Evolutionary conservation across 2,329 filamentous ascomycete genomes (phyloP).

Genomic region (Colletotrichum truncatum): DNA sequence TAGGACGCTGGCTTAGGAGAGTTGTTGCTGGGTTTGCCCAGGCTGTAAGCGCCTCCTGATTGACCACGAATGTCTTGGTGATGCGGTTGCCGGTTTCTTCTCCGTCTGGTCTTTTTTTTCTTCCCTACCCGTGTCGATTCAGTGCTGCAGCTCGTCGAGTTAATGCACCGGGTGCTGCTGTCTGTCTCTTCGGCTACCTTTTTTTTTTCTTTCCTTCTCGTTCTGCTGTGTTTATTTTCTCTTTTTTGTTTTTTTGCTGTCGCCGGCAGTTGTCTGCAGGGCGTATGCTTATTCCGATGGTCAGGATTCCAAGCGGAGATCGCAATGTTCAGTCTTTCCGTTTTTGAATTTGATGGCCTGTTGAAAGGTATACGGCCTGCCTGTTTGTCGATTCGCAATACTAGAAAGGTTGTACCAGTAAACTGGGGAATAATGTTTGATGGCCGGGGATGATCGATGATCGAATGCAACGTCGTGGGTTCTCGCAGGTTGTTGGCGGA

Average conservation of each 20-base stretch:
- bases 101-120: constrained; percentile 13
- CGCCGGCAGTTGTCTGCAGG: constrained; percentile 1
- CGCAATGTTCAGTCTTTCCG: neutral
- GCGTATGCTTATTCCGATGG: neutral
- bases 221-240: neutral
- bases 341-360: neutral
- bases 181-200: neutral
- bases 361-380: neutral
- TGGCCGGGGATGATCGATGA: constrained; percentile 13
- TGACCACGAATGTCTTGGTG: constrained; percentile 19
- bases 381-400: constrained; percentile 14
- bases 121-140: neutral
- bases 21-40: constrained; percentile 10
- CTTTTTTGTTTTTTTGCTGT: neutral
- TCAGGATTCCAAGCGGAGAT: neutral
- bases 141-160: neutral
- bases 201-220: neutral
- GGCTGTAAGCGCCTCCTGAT: constrained; percentile 12
- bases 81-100: constrained; percentile 23
- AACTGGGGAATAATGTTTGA: constrained; percentile 22
- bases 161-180: too few species aligned
- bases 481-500: neutral
- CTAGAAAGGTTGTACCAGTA: constrained; percentile 9
- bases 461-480: constrained; percentile 24
- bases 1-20: neutral